Evolutionary conservation across 345 rosid species (phyloP).

Genomic region (Eucalyptus melliodora): DNA sequence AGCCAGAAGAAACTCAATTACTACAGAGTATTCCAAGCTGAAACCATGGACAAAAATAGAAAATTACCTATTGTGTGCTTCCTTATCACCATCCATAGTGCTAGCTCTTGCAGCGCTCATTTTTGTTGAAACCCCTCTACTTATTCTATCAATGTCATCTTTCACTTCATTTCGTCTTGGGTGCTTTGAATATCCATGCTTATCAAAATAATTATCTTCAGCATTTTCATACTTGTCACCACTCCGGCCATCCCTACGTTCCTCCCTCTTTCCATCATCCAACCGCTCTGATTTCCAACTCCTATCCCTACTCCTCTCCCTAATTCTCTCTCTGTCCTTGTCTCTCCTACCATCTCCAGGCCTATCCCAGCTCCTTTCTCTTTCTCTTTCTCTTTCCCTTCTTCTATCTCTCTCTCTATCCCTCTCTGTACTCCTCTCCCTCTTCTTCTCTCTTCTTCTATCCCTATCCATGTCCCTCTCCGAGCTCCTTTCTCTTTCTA

Average conservation of each 20-base stretch:
- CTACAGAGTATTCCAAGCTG: background rate
- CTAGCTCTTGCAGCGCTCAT: slow-evolving; percentile 10
- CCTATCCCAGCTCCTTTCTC: slow-evolving; percentile 32
- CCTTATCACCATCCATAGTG: slow-evolving; percentile 13
- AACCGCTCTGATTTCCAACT: slow-evolving; percentile 3
- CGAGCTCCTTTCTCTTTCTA: background rate
- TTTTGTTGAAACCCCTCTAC: slow-evolving; percentile 13
- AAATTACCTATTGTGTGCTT: slow-evolving; percentile 30
- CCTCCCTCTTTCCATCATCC: slow-evolving; percentile 29
- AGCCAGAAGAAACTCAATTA: background rate
- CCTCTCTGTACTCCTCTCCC: background rate
- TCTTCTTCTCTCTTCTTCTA: background rate
- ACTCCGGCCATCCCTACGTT: slow-evolving; percentile 23
- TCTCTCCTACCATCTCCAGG: slow-evolving; percentile 13
- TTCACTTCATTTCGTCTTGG: slow-evolving; percentile 7
- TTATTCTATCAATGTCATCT: slow-evolving; percentile 6
- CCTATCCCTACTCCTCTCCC: slow-evolving; percentile 20
- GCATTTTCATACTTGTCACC: background rate
- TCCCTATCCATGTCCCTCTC: background rate
- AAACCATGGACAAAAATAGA: background rate
- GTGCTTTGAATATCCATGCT: slow-evolving; percentile 13
- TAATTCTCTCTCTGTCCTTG: slow-evolving; percentile 23
- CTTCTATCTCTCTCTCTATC: background rate
- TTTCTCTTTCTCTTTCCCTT: slow-evolving; percentile 5
- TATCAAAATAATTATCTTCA: slow-evolving; percentile 1